Evolutionary conservation across 768 basidiomycete genomes (phyloP).

Genomic region (Suillus ampliporus): DNA sequence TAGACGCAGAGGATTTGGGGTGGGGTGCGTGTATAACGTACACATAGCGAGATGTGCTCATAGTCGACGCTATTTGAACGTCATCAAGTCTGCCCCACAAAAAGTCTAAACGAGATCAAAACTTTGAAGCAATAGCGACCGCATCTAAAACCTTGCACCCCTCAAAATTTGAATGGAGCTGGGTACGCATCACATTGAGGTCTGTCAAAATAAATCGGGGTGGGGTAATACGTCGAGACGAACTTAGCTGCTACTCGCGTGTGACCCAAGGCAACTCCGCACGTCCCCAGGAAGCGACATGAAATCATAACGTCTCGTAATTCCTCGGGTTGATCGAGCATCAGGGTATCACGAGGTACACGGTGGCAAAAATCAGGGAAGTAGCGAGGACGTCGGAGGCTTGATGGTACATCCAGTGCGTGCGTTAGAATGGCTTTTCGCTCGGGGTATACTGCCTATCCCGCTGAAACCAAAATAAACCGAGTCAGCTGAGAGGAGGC

Average conservation of each 20-base stretch:
- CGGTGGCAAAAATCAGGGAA: background rate
- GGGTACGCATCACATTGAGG: background rate
- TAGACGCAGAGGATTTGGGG: background rate
- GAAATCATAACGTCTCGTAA: conserved; percentile 6
- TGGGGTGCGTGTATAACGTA: background rate
- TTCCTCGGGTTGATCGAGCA: background rate
- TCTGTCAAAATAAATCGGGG: background rate
- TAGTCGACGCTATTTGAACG: background rate
- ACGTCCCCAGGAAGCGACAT: conserved; percentile 2
- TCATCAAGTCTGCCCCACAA: conserved; percentile 3
- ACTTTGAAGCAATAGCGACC: background rate
- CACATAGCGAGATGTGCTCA: background rate
- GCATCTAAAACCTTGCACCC: background rate
- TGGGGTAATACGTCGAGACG: background rate
- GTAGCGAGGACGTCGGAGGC: conserved; percentile 7
- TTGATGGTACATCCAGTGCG: background rate
- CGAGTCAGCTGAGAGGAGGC: conserved; percentile 5
- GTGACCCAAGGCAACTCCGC: background rate
- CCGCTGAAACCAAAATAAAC: background rate
- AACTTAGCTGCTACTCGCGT: background rate
- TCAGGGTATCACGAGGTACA: background rate
- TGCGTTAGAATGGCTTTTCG: background rate
- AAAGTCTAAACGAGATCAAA: conserved; percentile 2
- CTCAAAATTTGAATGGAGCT: background rate
- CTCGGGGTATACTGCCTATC: background rate